Evolutionary conservation across 2,329 filamentous ascomycete genomes (phyloP).

Genomic region (Trichoderma hamatum): DNA sequence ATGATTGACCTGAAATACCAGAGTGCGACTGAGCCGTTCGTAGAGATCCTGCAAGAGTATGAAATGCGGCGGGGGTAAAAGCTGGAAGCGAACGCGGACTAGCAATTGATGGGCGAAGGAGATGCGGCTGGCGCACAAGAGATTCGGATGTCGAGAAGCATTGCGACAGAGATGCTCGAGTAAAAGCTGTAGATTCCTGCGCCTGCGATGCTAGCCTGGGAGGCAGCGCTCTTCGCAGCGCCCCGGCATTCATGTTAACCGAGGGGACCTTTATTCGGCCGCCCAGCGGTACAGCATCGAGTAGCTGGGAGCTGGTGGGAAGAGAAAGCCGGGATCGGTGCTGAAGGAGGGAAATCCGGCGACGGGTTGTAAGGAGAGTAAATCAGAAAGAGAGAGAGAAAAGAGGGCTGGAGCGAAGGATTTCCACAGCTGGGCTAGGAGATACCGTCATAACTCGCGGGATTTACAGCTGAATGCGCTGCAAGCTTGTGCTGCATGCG

Average conservation of each 20-base stretch:
- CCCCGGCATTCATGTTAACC: constrained; percentile 51
- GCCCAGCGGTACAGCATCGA: constrained; percentile 39
- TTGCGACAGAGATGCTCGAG: constrained; percentile 33
- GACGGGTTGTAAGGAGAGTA: neutral
- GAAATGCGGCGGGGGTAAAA: constrained; percentile 20
- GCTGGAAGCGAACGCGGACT: neutral
- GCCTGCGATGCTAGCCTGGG: constrained; percentile 45
- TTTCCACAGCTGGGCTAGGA: constrained; percentile 20
- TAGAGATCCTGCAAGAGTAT: constrained; percentile 2
- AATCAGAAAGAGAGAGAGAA: neutral
- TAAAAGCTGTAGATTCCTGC: constrained; percentile 32
- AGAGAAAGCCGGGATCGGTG: constrained; percentile 19
- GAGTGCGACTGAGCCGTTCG: neutral
- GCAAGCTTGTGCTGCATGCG: constrained; percentile 4
- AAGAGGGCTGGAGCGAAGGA: constrained; percentile 23
- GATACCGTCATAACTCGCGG: constrained; percentile 42
- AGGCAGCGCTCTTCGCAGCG: constrained; percentile 54
- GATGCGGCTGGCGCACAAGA: neutral
- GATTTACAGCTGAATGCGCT: constrained; percentile 36
- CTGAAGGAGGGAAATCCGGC: constrained; percentile 1
- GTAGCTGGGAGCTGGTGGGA: constrained; percentile 26
- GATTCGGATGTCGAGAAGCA: constrained; percentile 1
- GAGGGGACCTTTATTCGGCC: constrained; percentile 32
- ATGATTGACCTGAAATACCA: neutral
- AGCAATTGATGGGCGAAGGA: neutral